Evolutionary conservation across 176 grass and related monocot genomes (phyloP).

Genomic region (Oryza nivara): DNA sequence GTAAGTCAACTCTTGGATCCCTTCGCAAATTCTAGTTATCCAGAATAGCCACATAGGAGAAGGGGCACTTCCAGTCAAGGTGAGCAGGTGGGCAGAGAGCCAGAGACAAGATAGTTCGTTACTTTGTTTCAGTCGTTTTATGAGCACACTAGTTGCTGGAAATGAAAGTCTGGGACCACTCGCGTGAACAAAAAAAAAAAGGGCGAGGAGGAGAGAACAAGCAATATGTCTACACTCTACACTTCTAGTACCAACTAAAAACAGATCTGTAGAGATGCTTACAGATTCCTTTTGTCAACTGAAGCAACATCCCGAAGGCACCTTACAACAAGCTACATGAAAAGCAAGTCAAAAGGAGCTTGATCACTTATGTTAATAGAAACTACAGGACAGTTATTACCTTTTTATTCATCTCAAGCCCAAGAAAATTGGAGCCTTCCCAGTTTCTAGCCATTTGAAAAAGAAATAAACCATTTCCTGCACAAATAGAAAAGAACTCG

Average conservation of each 20-base stretch:
- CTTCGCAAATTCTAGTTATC: conserved; percentile 28
- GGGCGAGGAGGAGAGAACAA: neutral
- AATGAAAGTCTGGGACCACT: conserved; percentile 22
- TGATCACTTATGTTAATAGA: conserved; percentile 13
- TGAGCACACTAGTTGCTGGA: conserved; percentile 22
- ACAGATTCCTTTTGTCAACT: conserved; percentile 69
- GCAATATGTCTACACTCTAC: conserved; percentile 29
- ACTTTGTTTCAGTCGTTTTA: conserved; percentile 20
- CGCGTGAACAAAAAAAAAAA: conserved; percentile 4
- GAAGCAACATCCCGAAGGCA: conserved; percentile 65
- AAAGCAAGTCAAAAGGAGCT: conserved; percentile 32
- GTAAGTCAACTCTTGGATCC: conserved; percentile 24
- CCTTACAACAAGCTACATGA: conserved; percentile 77
- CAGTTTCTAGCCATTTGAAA: conserved; percentile 72
- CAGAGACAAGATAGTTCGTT: conserved; percentile 21
- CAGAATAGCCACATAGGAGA: conserved; percentile 20
- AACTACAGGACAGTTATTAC: conserved; percentile 37
- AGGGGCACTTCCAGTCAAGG: conserved; percentile 27
- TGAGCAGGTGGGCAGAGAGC: conserved; percentile 41
- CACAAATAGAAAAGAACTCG: conserved; percentile 37
- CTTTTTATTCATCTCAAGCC: conserved; percentile 96
- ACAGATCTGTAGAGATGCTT: conserved; percentile 45
- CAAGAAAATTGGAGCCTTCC: conserved; percentile 80
- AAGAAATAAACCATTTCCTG: conserved; percentile 97
- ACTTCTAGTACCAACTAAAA: conserved; percentile 36